phyloP scores from a whole-genome alignment of 108 stramenopile genomes.

The Nitzschia sp. region DNA sequence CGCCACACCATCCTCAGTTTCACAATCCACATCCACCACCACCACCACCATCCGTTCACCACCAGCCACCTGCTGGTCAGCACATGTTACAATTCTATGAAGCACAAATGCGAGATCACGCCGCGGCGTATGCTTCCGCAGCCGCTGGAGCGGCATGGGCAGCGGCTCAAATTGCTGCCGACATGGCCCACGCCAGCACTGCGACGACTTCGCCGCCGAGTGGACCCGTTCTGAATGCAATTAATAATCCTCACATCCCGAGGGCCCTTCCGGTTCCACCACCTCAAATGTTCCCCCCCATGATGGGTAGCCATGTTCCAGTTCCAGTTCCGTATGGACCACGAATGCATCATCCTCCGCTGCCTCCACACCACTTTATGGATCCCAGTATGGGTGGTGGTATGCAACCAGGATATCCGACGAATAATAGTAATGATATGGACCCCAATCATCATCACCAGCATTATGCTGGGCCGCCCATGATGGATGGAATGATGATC shows the following conservation, averaged over 20 bases:
- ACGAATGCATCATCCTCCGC: background rate
- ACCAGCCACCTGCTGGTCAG: slow-evolving; percentile 2
- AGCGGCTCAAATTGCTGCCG: slow-evolving; percentile 68
- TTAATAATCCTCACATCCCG: background rate
- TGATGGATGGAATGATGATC: background rate
- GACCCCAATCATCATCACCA: background rate
- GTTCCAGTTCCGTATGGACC: background rate
- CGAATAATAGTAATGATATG: too few species aligned
- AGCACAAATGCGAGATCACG: slow-evolving; percentile 80
- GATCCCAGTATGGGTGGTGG: background rate
- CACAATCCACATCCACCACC: background rate
- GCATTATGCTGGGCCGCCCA: background rate
- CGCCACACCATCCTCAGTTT: background rate
- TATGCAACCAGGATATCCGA: background rate
- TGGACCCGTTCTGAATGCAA: background rate
- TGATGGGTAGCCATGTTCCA: too few species aligned
- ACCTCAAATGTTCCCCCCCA: background rate
- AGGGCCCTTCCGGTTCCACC: background rate
- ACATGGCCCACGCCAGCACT: slow-evolving; percentile 20
- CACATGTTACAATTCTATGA: slow-evolving; percentile 65
- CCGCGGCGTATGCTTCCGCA: slow-evolving; percentile 79
- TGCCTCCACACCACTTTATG: background rate
- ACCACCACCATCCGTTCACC: slow-evolving; percentile 3
- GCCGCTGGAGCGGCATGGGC: slow-evolving; percentile 84
- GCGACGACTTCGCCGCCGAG: background rate